phyloP scores from a whole-genome alignment of 1,284 basidiomycete genomes.

The Ceratobasidium sp. region DNA sequence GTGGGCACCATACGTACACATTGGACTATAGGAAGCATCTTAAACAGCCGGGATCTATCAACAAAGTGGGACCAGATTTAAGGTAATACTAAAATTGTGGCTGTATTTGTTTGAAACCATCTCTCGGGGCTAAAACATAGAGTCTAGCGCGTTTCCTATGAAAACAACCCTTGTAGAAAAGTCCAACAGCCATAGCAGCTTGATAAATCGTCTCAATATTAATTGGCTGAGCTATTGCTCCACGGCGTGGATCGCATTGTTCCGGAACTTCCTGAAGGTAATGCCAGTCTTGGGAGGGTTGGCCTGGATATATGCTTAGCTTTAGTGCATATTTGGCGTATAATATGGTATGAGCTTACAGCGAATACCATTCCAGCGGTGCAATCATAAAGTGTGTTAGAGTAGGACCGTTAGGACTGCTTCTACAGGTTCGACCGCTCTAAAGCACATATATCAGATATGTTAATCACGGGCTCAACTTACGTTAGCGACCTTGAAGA shows the following conservation, averaged over 20 bases:
- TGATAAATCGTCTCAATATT: no score
- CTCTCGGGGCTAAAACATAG: no score
- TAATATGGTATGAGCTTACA: background rate
- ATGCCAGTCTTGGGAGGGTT: slow-evolving; percentile 35
- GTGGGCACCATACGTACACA: slow-evolving; percentile 3
- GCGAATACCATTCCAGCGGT: slow-evolving; percentile 42
- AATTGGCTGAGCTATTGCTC: no score
- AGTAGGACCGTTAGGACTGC: slow-evolving; percentile 41
- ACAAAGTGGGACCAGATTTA: no score
- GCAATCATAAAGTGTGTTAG: slow-evolving; percentile 32
- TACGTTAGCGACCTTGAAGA: slow-evolving; percentile 17
- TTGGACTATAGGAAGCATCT: no score
- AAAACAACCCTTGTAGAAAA: no score
- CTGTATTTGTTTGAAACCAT: no score
- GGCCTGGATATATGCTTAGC: slow-evolving; percentile 2
- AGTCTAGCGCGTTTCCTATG: no score
- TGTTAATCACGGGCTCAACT: background rate
- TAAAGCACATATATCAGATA: background rate
- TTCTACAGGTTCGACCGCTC: background rate
- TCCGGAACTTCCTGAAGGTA: slow-evolving; percentile 32
- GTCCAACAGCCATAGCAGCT: no score
- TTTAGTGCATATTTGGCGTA: background rate
- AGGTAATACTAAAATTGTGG: no score
- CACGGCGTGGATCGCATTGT: background rate
- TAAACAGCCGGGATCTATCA: no score